These are phyloP conservation scores for Colletotrichum sp. DNA, from an alignment of 2,329 filamentous ascomycete species.

Conservation along the genomic window DNA sequence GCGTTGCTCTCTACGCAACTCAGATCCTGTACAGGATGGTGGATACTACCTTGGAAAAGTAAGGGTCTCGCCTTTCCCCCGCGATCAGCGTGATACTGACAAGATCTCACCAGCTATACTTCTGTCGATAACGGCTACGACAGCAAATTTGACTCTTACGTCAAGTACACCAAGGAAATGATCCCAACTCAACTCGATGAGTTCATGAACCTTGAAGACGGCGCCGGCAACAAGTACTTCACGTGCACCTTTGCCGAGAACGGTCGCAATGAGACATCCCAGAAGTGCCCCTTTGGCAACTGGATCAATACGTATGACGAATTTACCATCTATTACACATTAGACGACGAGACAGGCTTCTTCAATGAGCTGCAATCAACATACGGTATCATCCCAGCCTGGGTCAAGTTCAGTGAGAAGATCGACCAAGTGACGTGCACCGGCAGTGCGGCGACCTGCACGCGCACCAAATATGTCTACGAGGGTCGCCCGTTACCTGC, in stretches of 20 bases:
- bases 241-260: neutral
- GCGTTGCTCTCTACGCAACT: neutral
- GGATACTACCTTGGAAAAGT: neutral
- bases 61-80: neutral
- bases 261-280: neutral
- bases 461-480: neutral
- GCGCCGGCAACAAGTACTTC: neutral
- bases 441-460: neutral
- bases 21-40: neutral
- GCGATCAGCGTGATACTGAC: neutral
- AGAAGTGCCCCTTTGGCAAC: neutral
- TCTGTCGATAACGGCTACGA: neutral
- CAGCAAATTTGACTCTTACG: neutral
- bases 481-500: neutral
- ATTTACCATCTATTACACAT: neutral
- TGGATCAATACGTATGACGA: neutral
- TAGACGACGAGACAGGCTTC: neutral
- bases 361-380: neutral
- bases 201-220: neutral
- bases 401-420: neutral
- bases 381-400: neutral
- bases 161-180: neutral
- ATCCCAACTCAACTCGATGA: neutral
- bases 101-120: neutral
- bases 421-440: neutral